These are phyloP conservation scores for Coniochaeta sp. DNA, from an alignment of 2,329 filamentous ascomycete genomes.

Conservation along the genomic window DNA sequence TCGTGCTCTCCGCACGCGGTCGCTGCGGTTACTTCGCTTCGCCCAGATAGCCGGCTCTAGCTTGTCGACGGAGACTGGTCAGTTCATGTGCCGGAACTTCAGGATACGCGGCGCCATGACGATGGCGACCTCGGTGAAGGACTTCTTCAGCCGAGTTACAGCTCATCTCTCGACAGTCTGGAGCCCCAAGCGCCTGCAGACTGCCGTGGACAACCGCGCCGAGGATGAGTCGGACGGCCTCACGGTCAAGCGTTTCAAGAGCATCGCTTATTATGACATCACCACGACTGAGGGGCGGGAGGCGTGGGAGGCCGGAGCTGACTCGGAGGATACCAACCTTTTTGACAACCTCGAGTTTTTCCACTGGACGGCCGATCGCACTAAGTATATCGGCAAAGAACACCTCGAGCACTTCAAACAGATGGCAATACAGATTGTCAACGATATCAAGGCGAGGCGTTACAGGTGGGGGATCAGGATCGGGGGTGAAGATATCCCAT, in stretches of 20 bases:
- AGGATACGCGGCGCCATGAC: constrained; percentile 8
- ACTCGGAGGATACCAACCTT: not conserved
- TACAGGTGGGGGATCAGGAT: no score
- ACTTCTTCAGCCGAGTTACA: not conserved
- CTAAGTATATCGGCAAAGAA: constrained; percentile 14
- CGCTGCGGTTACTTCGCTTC: not conserved
- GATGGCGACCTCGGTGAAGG: constrained; percentile 11
- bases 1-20: not conserved
- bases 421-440: constrained; percentile 12
- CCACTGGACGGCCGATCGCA: constrained; percentile 16
- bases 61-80: not conserved
- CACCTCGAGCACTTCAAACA: constrained; percentile 7
- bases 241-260: constrained; percentile 17
- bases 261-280: constrained; percentile 7
- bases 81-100: constrained; percentile 11
- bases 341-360: constrained; percentile 7
- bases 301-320: not conserved
- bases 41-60: not conserved
- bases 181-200: not conserved
- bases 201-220: constrained; percentile 10
- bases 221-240: constrained; percentile 6
- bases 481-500: no score
- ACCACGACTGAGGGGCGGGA: not conserved
- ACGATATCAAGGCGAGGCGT: no score
- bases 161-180: not conserved